These are phyloP conservation scores for Graphiopsis chlorocephala DNA, from an alignment of 2,329 filamentous ascomycete genomes.

Conservation along the genomic window DNA sequence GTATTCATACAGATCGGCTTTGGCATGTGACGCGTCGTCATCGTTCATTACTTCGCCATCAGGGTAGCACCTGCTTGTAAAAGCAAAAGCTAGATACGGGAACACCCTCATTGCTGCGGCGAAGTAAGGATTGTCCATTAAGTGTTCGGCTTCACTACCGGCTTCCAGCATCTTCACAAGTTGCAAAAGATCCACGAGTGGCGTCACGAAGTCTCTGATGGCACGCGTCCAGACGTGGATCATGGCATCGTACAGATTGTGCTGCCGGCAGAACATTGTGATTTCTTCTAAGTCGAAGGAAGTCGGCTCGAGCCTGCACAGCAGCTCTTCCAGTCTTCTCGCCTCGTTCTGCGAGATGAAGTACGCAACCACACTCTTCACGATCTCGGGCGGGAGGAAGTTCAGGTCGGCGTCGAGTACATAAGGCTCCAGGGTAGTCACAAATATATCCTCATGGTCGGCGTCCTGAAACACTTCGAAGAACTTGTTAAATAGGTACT, in stretches of 20 bases:
- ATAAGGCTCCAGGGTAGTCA: conserved; percentile 84
- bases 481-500: conserved; percentile 87
- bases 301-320: conserved; percentile 85
- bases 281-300: conserved; percentile 94
- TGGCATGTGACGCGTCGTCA: conserved; percentile 69
- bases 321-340: conserved; percentile 82
- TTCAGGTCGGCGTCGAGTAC: conserved; percentile 76
- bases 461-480: conserved; percentile 87
- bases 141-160: conserved; percentile 57
- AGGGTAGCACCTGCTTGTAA: conserved; percentile 90
- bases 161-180: conserved; percentile 56
- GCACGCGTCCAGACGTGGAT: conserved; percentile 97
- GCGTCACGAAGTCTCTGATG: conserved; percentile 83
- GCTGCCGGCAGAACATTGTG: conserved; percentile 83
- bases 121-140: conserved; percentile 44
- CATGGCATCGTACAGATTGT: conserved; percentile 89
- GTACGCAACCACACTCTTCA: conserved; percentile 81
- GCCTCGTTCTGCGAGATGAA: conserved; percentile 75
- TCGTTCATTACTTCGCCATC: conserved; percentile 74
- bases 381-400: conserved; percentile 72
- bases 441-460: conserved; percentile 69
- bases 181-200: conserved; percentile 75
- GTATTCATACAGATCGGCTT: conserved; percentile 87
- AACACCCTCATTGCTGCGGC: conserved; percentile 86
- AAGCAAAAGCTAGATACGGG: conserved; percentile 85